Evolutionary conservation across 129 eudicot genomes (phyloP).

Genomic region (Glebionis coronaria): DNA sequence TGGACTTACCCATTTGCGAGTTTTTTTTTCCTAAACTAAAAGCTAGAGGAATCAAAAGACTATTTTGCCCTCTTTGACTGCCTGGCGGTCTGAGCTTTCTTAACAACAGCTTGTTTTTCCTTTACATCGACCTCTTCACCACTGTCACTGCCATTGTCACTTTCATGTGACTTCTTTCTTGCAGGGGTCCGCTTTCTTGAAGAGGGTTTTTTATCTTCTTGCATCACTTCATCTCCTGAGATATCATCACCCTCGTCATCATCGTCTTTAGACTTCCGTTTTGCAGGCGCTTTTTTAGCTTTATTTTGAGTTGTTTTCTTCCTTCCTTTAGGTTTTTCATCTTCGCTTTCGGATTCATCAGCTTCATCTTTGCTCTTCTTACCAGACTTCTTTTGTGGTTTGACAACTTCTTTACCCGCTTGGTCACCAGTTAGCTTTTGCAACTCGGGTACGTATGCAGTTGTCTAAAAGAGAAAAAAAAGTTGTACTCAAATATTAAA

Average conservation of each 20-base stretch:
- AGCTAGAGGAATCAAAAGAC: conserved; percentile 11
- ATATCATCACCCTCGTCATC: conserved; percentile 17
- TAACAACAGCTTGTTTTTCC: conserved; percentile 31
- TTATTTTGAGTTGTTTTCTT: conserved; percentile 34
- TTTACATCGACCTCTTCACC: conserved; percentile 33
- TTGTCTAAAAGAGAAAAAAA: conserved; percentile 48
- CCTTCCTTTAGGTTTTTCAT: conserved; percentile 43
- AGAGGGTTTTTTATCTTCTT: conserved; percentile 27
- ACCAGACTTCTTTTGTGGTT: conserved; percentile 31
- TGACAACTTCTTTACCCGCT: conserved; percentile 48
- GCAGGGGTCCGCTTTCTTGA: conserved; percentile 25
- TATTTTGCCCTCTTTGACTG: conserved; percentile 44
- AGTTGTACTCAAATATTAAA: not conserved
- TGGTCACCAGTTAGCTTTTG: conserved; percentile 72
- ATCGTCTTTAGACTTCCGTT: conserved; percentile 32
- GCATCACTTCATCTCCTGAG: conserved; percentile 10
- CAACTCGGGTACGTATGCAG: conserved; percentile 87
- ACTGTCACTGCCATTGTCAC: conserved; percentile 31
- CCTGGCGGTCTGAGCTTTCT: conserved; percentile 36
- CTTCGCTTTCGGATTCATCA: conserved; percentile 47
- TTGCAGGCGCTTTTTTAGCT: conserved; percentile 45
- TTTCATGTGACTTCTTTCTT: conserved; percentile 44
- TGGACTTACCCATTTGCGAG: not conserved
- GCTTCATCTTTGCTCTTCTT: conserved; percentile 27
- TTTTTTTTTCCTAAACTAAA: conserved; percentile 20